Evolutionary conservation across 495 filamentous ascomycete genomes (phyloP), one percentile per base, ranked within the genome.

Genomic region (Penicillium fimorum): DNA sequence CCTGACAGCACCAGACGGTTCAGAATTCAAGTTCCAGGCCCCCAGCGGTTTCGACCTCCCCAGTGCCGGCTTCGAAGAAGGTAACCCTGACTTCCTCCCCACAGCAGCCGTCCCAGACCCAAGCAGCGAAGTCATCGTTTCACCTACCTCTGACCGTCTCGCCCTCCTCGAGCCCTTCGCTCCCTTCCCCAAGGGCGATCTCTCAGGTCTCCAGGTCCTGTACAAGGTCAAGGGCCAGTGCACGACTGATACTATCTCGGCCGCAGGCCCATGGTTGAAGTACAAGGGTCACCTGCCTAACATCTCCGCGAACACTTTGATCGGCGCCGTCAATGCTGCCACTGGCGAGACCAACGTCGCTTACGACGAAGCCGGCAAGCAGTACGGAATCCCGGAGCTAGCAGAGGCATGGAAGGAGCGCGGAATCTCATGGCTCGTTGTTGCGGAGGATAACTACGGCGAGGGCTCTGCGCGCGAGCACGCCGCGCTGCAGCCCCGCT

Each of bases 201-300:
- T 97, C 18, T 77, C 80, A 22, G 82, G 80, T 37, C 69, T 76
- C 33, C 63, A 68, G 27, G 90, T 98, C 17, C 86, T 98, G 13
- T 91, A 94, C 79, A 97, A 96, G 76, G 88, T 97, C 47, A 87
- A 90, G 55, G 94, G 94, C 53, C 95, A 98, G 73, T 97, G 94
- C 83, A 96, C 94, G 35, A 98, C 94, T 33, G 94, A 98, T 74
- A 96, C 94, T 57, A 98, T 98, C 70, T 97, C 92, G 20, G 94
- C 93, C 6, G 94, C 94, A 3, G 94, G 94, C 6, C 92, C 92
- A 4, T 98, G 94, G 94, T 80, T 98, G 35, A 97, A 97, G 74
- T 98, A 96, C 84, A 97, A 97, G 80, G 94, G 94, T 59, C 94
- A 98, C 71, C 83, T 98, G 32, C 91, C 93, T 69, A 98, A 98